Evolutionary conservation across 495 filamentous ascomycete genomes (phyloP), one percentile per base, ranked within the genome.

Genomic region (Aspergillus olivimuriae): DNA sequence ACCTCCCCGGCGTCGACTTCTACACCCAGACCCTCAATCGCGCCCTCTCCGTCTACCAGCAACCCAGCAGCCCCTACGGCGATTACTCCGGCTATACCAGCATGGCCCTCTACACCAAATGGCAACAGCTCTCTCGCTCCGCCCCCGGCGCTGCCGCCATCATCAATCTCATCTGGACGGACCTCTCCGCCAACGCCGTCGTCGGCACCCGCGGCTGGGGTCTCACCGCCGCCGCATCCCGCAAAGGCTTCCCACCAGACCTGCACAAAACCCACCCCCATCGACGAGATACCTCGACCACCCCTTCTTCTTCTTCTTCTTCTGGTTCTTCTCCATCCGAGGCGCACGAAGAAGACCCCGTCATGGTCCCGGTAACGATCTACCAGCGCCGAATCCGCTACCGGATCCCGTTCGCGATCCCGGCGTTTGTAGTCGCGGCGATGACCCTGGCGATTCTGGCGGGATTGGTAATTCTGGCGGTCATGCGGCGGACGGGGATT

Each of bases 151-250:
- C 31, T 34, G 11, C 34, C 61, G 4, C 19, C 17, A 73, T 73
- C 28, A 35, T 64, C 3, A 65, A 73, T 35, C 53, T 69, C 0
- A 58, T 72, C 22, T 73, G 60, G 58, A 69, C 69, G 0, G 68
- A 74, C 37, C 20, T 60, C 2, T 52, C 63, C 0, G 62, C 69
- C 6, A 58, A 58, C 33, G 51, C 53, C 1, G 55, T 69, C 0
- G 54, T 69, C 2, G 68, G 69, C 0, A 70, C 61, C 0, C 61
- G 53, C 6, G 41, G 44, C 14, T 41, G 38, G 45, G 45, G 45
- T 0, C 19, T 47, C n/a, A 43, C 14, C 3, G 39, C 39, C 15
- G 31, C 35, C 26, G 20, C 34, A 19, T 20, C 28, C 34, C 34
- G 16, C 12, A 3, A 36, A 15, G n/a, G 6, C 11, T 5, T 11